Percentiles rank a stretch among this genome's conserved stretches.
Conservation (phyloP, 306 rosid genomes). For the Cucumis melo region DNA sequence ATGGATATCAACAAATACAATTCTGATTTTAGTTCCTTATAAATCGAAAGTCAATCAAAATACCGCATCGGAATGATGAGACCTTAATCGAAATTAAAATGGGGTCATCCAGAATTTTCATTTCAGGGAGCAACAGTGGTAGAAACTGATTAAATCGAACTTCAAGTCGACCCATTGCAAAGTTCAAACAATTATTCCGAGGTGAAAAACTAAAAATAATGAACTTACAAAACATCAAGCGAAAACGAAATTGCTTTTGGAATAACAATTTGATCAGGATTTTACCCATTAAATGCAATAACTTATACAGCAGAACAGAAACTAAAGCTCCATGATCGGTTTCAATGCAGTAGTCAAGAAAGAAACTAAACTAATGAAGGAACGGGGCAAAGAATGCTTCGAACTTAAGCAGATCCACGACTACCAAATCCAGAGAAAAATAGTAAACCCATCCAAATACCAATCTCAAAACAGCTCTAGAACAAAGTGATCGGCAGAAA, state of each 20-base stretch:
- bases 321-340: background rate
- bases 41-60: background rate
- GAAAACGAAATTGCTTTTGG: background rate
- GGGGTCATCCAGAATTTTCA: background rate
- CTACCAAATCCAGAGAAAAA: background rate
- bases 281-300: background rate
- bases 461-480: background rate
- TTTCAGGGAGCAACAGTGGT: background rate
- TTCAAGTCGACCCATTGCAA: background rate
- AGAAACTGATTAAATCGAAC: background rate
- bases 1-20: background rate
- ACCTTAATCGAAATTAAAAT: background rate
- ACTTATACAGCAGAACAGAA: background rate
- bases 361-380: background rate
- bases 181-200: background rate
- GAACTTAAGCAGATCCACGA: background rate
- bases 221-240: background rate
- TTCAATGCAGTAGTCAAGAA: background rate
- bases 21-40: background rate
- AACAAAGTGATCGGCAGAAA: background rate
- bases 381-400: background rate
- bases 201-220: background rate
- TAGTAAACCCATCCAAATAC: background rate
- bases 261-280: background rate
- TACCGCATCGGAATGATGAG: background rate